These are phyloP conservation scores for Ogataea allantospora DNA, from an alignment of 805 yeast species.

Conservation along the genomic window DNA sequence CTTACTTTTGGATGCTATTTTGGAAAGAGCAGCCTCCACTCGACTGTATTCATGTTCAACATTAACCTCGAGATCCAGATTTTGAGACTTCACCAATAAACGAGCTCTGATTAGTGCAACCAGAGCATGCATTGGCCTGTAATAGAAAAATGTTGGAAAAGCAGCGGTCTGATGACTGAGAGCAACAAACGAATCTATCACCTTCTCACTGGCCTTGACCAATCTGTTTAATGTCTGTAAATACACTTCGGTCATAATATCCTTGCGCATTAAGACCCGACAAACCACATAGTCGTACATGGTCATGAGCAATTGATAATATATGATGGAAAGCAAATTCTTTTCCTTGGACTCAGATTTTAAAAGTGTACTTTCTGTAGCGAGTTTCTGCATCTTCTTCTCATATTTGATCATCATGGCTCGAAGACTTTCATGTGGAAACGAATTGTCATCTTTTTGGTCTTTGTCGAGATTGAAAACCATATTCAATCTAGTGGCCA, in stretches of 20 bases:
- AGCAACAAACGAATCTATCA: slow-evolving; percentile 44
- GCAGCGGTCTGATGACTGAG: slow-evolving; percentile 39
- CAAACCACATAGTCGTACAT: slow-evolving; percentile 54
- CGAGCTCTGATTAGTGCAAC: slow-evolving; percentile 47
- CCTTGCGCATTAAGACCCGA: slow-evolving; percentile 34
- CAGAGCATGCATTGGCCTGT: slow-evolving; percentile 52
- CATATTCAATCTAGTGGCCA: slow-evolving; percentile 9
- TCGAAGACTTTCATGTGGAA: slow-evolving; percentile 27
- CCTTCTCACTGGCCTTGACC: slow-evolving; percentile 45
- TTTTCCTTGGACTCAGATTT: slow-evolving; percentile 36
- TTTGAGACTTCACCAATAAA: slow-evolving; percentile 42
- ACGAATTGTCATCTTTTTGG: slow-evolving; percentile 11
- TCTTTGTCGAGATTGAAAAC: slow-evolving; percentile 7
- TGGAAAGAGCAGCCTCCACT: slow-evolving; percentile 26
- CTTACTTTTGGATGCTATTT: slow-evolving; percentile 26
- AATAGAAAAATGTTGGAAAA: slow-evolving; percentile 52
- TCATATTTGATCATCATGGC: slow-evolving; percentile 40
- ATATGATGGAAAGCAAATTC: slow-evolving; percentile 42
- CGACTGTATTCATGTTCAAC: slow-evolving; percentile 33
- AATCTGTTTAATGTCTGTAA: slow-evolving; percentile 40
- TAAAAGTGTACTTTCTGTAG: slow-evolving; percentile 41
- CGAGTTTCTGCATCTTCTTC: slow-evolving; percentile 38
- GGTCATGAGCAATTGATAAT: slow-evolving; percentile 49
- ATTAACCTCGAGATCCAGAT: slow-evolving; percentile 34
- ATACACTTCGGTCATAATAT: slow-evolving; percentile 34